Conservation (phyloP, 2,329 filamentous ascomycete genomes). For the Fusarium sp. region DNA sequence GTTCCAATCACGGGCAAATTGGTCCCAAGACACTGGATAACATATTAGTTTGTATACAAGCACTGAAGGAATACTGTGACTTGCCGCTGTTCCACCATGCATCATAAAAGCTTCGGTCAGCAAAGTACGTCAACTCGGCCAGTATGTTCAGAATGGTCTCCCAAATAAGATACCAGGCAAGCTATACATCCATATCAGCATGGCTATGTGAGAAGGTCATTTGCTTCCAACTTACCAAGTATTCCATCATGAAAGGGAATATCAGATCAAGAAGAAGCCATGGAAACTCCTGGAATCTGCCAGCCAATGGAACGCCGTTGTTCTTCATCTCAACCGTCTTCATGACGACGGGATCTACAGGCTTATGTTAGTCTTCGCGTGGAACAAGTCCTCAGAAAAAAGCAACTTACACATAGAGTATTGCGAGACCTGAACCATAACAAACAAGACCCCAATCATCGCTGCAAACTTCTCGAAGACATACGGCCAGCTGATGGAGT, state of each 20-base stretch:
- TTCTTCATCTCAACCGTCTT: constrained; percentile 78
- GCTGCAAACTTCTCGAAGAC: constrained; percentile 80
- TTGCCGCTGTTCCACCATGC: constrained; percentile 74
- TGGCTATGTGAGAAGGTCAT: background rate
- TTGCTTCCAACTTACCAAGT: constrained; percentile 62
- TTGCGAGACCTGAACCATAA: constrained; percentile 86
- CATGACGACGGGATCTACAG: constrained; percentile 76
- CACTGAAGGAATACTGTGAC: constrained; percentile 12
- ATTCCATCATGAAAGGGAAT: constrained; percentile 85
- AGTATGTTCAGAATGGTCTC: constrained; percentile 81
- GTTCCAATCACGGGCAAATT: constrained; percentile 87
- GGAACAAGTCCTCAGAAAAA: background rate
- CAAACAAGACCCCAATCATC: constrained; percentile 79
- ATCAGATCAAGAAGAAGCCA: constrained; percentile 82
- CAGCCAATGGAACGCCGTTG: constrained; percentile 70
- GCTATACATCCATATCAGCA: constrained; percentile 50
- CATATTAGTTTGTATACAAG: constrained; percentile 8
- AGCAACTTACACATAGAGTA: constrained; percentile 73
- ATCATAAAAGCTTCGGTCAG: constrained; percentile 80
- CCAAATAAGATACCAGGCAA: constrained; percentile 88
- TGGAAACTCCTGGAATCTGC: constrained; percentile 77
- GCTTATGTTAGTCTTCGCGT: constrained; percentile 13
- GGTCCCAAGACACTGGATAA: constrained; percentile 73
- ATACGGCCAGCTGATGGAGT: constrained; percentile 80
- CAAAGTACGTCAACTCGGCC: constrained; percentile 82